A percentile compares a stretch with the other conserved stretches of the same genome.
Conservation (phyloP, 106 monocot genomes). For the Allium sativum region DNA sequence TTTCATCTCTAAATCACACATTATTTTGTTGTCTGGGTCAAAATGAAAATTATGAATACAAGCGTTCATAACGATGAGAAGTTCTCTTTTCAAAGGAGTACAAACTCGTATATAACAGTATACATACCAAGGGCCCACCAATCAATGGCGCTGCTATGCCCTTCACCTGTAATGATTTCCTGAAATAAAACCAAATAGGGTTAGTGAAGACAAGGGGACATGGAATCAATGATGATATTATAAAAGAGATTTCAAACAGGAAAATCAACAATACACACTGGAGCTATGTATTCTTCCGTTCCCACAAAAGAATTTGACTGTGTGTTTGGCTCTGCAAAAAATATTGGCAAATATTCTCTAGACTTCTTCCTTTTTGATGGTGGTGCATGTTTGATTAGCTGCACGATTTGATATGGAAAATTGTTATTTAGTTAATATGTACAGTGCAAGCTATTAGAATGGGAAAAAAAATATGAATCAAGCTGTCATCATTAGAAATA, state of each 20-base stretch:
- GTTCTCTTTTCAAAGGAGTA: too few species aligned
- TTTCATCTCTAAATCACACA: too few species aligned
- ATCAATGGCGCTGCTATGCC: conserved; percentile 86
- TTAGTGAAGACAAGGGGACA: not conserved
- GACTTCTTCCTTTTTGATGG: conserved; percentile 42
- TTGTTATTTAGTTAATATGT: not conserved
- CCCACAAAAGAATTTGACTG: conserved; percentile 99
- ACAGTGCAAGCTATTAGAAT: not conserved
- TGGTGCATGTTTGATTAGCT: conserved; percentile 58
- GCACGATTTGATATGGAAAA: conserved; percentile 2
- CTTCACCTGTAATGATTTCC: conserved; percentile 84
- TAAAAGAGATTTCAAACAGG: not conserved
- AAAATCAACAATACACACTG: conserved; percentile 34
- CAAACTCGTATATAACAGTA: conserved; percentile 3
- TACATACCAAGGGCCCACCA: conserved; percentile 97
- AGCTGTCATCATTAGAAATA: too few species aligned
- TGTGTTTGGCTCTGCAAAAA: conserved; percentile 87
- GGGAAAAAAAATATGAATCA: too few species aligned
- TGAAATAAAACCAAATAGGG: conserved; percentile 25
- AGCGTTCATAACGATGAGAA: too few species aligned
- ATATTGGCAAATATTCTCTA: conserved; percentile 49
- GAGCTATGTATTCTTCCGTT: conserved; percentile 97
- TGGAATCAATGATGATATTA: not conserved
- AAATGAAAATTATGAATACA: too few species aligned
- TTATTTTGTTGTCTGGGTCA: too few species aligned